Percentiles rank a stretch among this genome's conserved stretches.
Conservation (phyloP, 2,329 filamentous ascomycete species). For the Pseudogymnoascus verrucosus region DNA sequence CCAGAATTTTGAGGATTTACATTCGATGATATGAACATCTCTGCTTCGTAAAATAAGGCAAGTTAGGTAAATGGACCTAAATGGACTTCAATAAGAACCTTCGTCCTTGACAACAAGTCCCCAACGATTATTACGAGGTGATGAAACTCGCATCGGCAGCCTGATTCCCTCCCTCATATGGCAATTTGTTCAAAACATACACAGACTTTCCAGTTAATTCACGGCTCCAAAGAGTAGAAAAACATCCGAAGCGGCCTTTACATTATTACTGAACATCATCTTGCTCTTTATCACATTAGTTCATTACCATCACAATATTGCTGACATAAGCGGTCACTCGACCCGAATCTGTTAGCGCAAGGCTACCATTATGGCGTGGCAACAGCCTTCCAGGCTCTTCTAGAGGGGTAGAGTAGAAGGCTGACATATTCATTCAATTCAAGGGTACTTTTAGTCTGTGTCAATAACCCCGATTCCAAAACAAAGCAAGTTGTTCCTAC, state of each 20-base stretch:
- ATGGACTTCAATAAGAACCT: not conserved
- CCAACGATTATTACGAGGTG: not conserved
- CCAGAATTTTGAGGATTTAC: not conserved
- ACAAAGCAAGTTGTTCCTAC: not conserved
- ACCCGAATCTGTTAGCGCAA: not conserved
- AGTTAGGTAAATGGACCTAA: not conserved
- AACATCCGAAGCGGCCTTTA: not conserved
- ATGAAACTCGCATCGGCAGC: not conserved
- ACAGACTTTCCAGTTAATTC: not conserved
- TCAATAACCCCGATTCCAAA: not conserved
- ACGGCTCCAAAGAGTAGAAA: not conserved
- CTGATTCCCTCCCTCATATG: not conserved
- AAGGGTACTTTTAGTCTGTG: not conserved
- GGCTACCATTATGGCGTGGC: slow-evolving; percentile 5
- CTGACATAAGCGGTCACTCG: slow-evolving; percentile 16
- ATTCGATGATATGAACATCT: not conserved
- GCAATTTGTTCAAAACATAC: not conserved
- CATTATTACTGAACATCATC: not conserved
- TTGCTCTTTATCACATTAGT: not conserved
- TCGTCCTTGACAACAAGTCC: not conserved
- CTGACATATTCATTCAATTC: slow-evolving; percentile 3
- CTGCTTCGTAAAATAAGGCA: not conserved
- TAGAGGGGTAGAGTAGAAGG: slow-evolving; percentile 2
- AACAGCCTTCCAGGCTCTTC: not conserved
- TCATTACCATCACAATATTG: not conserved